phyloP scores from a whole-genome alignment of 805 yeast species.

The Yamadazyma kitorensis region DNA sequence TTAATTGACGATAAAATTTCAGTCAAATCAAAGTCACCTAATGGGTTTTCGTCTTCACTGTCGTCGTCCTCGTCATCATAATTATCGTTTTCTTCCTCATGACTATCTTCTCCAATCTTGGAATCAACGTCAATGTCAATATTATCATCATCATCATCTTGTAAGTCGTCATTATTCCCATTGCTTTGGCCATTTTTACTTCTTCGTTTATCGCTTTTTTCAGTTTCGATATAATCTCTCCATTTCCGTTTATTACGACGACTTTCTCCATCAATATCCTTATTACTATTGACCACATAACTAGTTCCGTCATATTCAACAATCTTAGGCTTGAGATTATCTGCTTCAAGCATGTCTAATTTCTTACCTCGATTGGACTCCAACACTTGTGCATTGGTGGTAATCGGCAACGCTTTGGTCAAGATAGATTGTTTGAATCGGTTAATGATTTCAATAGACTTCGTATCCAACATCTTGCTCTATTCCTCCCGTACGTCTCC shows the following conservation, averaged over 20 bases:
- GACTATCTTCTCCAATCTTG: slow-evolving; percentile 17
- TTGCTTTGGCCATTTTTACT: slow-evolving; percentile 12
- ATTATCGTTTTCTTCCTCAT: slow-evolving; percentile 14
- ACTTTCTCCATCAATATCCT: slow-evolving; percentile 26
- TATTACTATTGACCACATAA: slow-evolving; percentile 37
- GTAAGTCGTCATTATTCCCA: slow-evolving; percentile 7
- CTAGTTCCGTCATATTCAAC: slow-evolving; percentile 38
- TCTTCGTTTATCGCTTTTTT: slow-evolving; percentile 5
- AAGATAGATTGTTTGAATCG: slow-evolving; percentile 35
- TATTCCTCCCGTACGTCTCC: no score
- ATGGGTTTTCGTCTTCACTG: slow-evolving; percentile 25
- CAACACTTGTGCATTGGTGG: slow-evolving; percentile 6
- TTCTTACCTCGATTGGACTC: slow-evolving; percentile 33
- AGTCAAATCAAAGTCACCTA: slow-evolving; percentile 27
- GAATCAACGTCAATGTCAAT: slow-evolving; percentile 3
- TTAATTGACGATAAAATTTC: slow-evolving; percentile 72
- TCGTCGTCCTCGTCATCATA: slow-evolving; percentile 12
- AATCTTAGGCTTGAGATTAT: slow-evolving; percentile 26
- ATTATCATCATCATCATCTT: slow-evolving; percentile 14
- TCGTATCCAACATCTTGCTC: slow-evolving; percentile 41
- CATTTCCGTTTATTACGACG: slow-evolving; percentile 34
- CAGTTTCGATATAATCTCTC: slow-evolving; percentile 21
- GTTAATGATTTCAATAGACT: slow-evolving; percentile 36
- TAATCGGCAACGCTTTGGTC: slow-evolving; percentile 13
- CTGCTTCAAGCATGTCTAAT: slow-evolving; percentile 16